phyloP scores from a whole-genome alignment of 2,329 filamentous ascomycete species.

The Graphilbum sp. region DNA sequence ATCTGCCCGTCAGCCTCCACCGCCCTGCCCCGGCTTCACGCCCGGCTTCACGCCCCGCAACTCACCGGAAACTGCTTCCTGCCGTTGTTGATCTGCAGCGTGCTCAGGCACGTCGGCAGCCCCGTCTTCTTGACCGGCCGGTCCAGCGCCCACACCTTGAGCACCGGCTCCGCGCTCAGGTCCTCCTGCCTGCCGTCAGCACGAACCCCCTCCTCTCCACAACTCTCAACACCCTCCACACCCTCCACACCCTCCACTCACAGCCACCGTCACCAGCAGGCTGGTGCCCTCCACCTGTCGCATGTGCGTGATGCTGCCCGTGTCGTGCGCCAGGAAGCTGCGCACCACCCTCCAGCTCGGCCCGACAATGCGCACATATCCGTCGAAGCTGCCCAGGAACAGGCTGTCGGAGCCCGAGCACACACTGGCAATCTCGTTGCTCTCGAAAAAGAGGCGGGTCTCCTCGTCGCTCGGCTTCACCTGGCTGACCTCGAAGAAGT shows the following conservation, averaged over 20 bases:
- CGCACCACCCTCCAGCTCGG: conserved; percentile 73
- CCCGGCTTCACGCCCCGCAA: no score
- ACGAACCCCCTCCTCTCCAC: neutral
- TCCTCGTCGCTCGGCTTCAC: conserved; percentile 69
- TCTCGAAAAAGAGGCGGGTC: conserved; percentile 62
- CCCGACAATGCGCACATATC: conserved; percentile 74
- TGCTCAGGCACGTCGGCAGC: conserved; percentile 73
- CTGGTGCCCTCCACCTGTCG: conserved; percentile 80
- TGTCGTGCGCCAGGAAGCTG: conserved; percentile 74
- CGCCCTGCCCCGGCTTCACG: no score
- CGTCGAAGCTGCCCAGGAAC: conserved; percentile 75
- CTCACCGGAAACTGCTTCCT: conserved; percentile 80
- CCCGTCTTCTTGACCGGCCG: conserved; percentile 90
- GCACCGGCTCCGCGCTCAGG: conserved; percentile 65
- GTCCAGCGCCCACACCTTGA: conserved; percentile 97
- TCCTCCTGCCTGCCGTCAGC: conserved; percentile 48
- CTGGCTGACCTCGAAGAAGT: conserved; percentile 93
- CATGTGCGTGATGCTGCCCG: conserved; percentile 73
- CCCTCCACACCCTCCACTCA: conserved; percentile 26
- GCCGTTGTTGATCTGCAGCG: conserved; percentile 72
- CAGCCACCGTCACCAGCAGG: conserved; percentile 65
- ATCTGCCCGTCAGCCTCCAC: no score
- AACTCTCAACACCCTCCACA: neutral
- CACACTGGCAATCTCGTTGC: conserved; percentile 66
- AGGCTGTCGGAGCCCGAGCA: conserved; percentile 79